phyloP scores from a whole-genome alignment of 257 asterid species.

The Anisodus acutangulus region DNA sequence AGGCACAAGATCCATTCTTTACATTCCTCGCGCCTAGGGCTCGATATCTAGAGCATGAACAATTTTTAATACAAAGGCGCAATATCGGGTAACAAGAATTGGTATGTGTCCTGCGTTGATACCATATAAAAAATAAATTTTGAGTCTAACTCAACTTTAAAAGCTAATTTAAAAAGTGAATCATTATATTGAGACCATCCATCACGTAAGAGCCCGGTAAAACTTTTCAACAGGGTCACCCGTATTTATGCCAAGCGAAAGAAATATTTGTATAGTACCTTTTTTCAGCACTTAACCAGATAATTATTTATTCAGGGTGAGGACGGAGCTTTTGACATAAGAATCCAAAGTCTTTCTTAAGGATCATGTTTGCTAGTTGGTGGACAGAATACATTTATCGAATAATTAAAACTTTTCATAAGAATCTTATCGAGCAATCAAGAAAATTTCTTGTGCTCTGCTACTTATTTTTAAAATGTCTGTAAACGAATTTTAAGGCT shows the following conservation, averaged over 20 bases:
- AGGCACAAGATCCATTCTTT: too few relatives aligned
- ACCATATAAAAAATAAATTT: too few relatives aligned
- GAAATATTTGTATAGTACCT: not conserved
- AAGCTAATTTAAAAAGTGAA: too few relatives aligned
- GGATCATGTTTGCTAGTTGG: constrained; percentile 31
- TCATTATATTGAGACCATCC: too few relatives aligned
- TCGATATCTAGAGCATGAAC: too few relatives aligned
- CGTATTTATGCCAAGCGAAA: not conserved
- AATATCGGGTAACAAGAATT: too few relatives aligned
- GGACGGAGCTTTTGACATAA: not conserved
- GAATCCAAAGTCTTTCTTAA: constrained; percentile 25
- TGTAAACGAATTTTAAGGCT: not conserved
- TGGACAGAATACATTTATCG: constrained; percentile 27
- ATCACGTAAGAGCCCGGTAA: too few relatives aligned
- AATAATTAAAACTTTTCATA: constrained; percentile 1
- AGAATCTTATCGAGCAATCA: constrained; percentile 33
- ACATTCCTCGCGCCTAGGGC: too few relatives aligned
- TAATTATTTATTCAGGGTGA: not conserved
- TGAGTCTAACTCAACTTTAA: too few relatives aligned
- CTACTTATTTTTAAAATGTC: not conserved
- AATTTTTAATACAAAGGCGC: too few relatives aligned
- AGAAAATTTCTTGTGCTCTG: constrained; percentile 31
- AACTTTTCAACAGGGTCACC: not conserved
- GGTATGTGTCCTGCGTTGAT: too few relatives aligned
- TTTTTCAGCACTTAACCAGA: too few relatives aligned